A percentile compares a stretch with the other conserved stretches of the same genome.
These are phyloP conservation scores for Aspergillus tamarii DNA, from an alignment of 2,329 filamentous ascomycete genomes.

Conservation along the genomic window DNA sequence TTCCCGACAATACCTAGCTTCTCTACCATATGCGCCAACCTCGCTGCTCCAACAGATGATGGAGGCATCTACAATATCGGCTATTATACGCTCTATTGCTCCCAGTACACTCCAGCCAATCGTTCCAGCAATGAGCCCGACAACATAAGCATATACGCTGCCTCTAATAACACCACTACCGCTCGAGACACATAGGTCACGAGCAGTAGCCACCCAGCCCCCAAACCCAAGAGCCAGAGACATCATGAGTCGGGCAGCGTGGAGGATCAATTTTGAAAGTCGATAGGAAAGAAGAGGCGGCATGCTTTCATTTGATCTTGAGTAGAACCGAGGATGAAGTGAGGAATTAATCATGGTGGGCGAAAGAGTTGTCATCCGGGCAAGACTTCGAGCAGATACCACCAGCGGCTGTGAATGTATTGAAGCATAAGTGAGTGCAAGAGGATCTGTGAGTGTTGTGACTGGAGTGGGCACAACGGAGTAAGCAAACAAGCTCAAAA, in stretches of 20 bases:
- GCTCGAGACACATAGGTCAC: constrained; percentile 69
- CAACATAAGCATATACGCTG: constrained; percentile 91
- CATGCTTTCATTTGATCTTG: constrained; percentile 43
- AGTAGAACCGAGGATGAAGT: constrained; percentile 49
- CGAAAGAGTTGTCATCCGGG: constrained; percentile 79
- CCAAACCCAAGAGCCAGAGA: constrained; percentile 87
- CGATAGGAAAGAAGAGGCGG: constrained; percentile 78
- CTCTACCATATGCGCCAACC: constrained; percentile 63
- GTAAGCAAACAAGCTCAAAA: constrained; percentile 73
- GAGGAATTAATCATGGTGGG: constrained; percentile 71
- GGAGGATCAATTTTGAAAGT: constrained; percentile 86
- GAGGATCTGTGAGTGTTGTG: constrained; percentile 82
- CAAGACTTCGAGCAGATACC: constrained; percentile 75
- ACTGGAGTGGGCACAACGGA: constrained; percentile 84
- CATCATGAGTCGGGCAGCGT: constrained; percentile 90
- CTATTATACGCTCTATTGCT: constrained; percentile 85
- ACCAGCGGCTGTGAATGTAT: constrained; percentile 87
- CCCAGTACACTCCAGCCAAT: constrained; percentile 94
- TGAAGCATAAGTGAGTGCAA: constrained; percentile 88
- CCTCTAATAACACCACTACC: constrained; percentile 59
- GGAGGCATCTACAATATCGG: constrained; percentile 83
- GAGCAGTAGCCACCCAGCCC: constrained; percentile 93
- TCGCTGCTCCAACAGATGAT: constrained; percentile 96
- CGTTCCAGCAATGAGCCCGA: constrained; percentile 87
- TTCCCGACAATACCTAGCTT: constrained; percentile 83